Evolutionary conservation across 164 flowering plant genomes (phyloP), one percentile per base, ranked within the genome.

Genomic region (Kingdonia uniflora): DNA sequence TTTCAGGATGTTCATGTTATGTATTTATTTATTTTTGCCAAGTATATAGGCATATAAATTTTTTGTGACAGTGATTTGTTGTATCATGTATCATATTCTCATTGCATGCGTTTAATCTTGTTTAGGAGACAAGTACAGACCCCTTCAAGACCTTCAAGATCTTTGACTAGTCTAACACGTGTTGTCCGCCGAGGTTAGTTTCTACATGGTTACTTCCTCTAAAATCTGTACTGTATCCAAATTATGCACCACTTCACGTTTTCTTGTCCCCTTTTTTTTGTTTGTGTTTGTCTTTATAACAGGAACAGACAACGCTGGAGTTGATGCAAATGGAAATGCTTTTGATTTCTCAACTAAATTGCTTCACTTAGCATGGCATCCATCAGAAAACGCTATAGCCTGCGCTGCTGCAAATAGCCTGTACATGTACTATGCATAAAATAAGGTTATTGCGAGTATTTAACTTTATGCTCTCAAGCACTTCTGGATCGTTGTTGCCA

Each of bases 371-470:
- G 98, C 98, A 25, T 92, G 98, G 98, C 98, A 92, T 66, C 98
- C 98, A 7, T 63, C 84, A 15, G 98, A 87, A 68, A 91, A 91
- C 57, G 71, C 98, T 20, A 76, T 91, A 40, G 98, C 98, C 29
- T 92, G 98, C 74, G 98, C 98, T 66, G 98, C 98, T 76, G 98
- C 96, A 63, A 92, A 92, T 71, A 92, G 98, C 72, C 65, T 92
- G 88, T 92, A 92, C 77, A 92, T 92, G 96, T 92, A 87, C 62
- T 88, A 92, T 58, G 96, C 98, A 53, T 87, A 69, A 80, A 29
- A 59, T 65, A 49, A 50, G 67, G 56, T 53, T 68, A 22, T 42
- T 42, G 51, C 54, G 48, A 54, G 51, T 55, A 57, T 19, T 54
- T 58, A 42, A 52, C 22, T 48, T 51, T 43, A 64, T 64, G 54